phyloP scores from a whole-genome alignment of 192 early-diverging fungal species.

The Dissophora globulifera region DNA sequence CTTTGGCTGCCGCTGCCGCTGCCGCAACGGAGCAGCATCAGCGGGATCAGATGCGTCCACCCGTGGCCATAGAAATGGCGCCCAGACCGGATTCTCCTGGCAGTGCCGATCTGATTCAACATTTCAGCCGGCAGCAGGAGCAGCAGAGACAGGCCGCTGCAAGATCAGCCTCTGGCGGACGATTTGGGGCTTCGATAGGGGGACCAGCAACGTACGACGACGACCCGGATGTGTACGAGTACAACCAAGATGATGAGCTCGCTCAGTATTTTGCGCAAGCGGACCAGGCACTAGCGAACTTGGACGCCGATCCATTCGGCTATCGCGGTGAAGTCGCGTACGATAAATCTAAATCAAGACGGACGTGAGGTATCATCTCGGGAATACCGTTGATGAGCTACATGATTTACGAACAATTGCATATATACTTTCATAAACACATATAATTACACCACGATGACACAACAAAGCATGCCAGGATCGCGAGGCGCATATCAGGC shows the following conservation, averaged over 20 bases:
- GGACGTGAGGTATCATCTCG: slow-evolving; percentile 3
- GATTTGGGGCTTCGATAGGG: not conserved
- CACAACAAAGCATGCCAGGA: no score
- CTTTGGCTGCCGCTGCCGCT: slow-evolving; percentile 33
- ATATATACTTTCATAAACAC: no score
- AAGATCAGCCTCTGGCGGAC: not conserved
- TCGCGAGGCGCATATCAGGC: no score
- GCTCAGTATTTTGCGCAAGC: slow-evolving; percentile 50
- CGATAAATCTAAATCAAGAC: not conserved
- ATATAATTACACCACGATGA: no score
- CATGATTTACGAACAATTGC: no score
- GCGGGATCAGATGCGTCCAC: not conserved
- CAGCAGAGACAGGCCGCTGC: slow-evolving; percentile 16
- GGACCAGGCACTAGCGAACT: slow-evolving; percentile 10
- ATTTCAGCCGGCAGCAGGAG: slow-evolving; percentile 48
- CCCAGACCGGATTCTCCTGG: slow-evolving; percentile 45
- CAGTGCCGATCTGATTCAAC: slow-evolving; percentile 36
- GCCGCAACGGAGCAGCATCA: slow-evolving; percentile 29
- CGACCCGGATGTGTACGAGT: slow-evolving; percentile 38
- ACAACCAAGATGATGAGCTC: slow-evolving; percentile 52
- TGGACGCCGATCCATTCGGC: not conserved
- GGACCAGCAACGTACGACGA: not conserved
- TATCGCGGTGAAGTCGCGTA: slow-evolving; percentile 1
- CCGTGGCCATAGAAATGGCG: not conserved
- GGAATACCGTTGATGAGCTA: not conserved